phyloP scores from a whole-genome alignment of 495 filamentous ascomycete species.

The Penicillium argentinense region DNA sequence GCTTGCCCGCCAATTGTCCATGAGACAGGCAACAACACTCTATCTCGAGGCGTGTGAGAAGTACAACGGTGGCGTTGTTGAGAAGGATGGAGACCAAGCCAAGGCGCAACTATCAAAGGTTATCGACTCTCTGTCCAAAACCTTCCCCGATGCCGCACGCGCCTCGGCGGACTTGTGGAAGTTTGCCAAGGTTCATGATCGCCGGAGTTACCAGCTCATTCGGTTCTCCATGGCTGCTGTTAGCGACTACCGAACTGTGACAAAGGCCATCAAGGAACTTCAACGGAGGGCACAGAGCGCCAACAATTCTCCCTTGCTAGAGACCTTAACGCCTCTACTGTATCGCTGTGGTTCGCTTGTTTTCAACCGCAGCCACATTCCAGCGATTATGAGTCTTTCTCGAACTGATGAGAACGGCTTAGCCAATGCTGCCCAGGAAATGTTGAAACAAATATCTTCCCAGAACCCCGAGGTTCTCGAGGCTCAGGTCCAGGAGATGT shows the following conservation, averaged over 20 bases:
- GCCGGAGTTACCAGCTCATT: constrained; percentile 86
- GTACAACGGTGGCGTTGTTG: constrained; percentile 82
- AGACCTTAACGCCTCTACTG: constrained; percentile 78
- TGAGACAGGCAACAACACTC: constrained; percentile 65
- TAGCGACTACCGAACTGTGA: constrained; percentile 87
- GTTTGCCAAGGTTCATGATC: constrained; percentile 89
- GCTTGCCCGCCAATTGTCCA: constrained; percentile 68
- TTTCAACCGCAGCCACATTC: constrained; percentile 92
- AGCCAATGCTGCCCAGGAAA: constrained; percentile 78
- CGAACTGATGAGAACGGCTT: constrained; percentile 76
- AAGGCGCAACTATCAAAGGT: constrained; percentile 66
- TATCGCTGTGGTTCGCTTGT: constrained; percentile 80
- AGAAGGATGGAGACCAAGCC: constrained; percentile 65
- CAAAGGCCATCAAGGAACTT: constrained; percentile 86
- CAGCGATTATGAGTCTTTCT: constrained; percentile 83
- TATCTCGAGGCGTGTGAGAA: constrained; percentile 80
- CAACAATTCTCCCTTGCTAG: constrained; percentile 61
- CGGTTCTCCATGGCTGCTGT: constrained; percentile 80
- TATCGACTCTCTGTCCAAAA: constrained; percentile 67
- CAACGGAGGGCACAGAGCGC: constrained; percentile 73
- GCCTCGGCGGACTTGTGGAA: constrained; percentile 74
- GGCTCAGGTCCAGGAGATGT: constrained; percentile 89
- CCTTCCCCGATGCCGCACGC: constrained; percentile 69
- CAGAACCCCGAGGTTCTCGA: constrained; percentile 86
- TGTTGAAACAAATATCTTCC: constrained; percentile 89